Base-by-base conservation (phyloP, 1,284 basidiomycete species). In the Bjerkandera adusta region DNA sequence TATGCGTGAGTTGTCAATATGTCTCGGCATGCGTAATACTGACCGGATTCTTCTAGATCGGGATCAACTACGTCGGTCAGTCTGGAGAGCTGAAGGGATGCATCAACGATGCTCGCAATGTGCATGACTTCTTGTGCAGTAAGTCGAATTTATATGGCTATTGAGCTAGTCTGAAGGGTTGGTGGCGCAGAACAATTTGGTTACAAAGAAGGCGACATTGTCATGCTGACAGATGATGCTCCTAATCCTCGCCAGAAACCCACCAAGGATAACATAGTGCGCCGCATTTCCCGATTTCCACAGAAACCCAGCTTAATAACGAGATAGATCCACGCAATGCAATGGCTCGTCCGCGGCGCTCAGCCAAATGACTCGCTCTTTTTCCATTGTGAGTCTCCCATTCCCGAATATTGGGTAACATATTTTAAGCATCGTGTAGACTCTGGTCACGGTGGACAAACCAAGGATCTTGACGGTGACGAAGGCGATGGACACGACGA, bases 271-370 rank as follows among this genome's bases (percentile, higher is more conserved):
- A 97, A 97, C 61, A 95, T 97, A 38, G 83, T 90, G 44, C 38
- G 79, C 64, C 16, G 39, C n/a, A 13, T n/a, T 8, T 30, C 26
- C 3, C 12, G 10, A 15, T n/a, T 22, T 22, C 20, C 38, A 27
- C 12, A 36, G 8, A 25, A 16, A 50, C 24, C 21, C 20, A 8
- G 3, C 25, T 47, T 15, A 30, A 29, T 6, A 11, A 12, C 24
- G 8, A 13, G 10, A 22, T 24, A 89, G 86, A 58, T 91, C 10
- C 65, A 72, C 47, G 92, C 85, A 1, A 94, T 95, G 89, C 77
- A 83, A 53, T 97, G 94, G 93, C 79, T 97, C n/a, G 89, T 94
- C 11, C 68, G 67, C 7, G 85, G 75, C 54, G 92, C 92, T 12
- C 67, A 71, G 37, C 83, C 89, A 3, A 85, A 95, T 56, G 93